These are phyloP conservation scores for Limnanthes douglasii DNA, from an alignment of 345 rosid genomes.

Conservation along the genomic window DNA sequence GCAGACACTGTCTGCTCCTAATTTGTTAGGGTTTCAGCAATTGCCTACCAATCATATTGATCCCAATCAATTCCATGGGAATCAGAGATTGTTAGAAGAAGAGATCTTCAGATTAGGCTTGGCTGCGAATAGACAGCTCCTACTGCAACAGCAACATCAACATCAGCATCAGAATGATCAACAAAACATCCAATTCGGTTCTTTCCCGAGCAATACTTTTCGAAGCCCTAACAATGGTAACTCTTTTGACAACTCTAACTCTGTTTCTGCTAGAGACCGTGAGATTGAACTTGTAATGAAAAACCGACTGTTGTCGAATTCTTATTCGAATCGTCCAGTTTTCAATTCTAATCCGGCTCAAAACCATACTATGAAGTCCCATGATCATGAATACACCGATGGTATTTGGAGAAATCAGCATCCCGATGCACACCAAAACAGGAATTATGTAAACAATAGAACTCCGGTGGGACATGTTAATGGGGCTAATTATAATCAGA, in stretches of 20 bases:
- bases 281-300: conserved; percentile 15
- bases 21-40: conserved; percentile 38
- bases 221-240: conserved; percentile 20
- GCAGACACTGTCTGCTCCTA: conserved; percentile 21
- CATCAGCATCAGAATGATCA: conserved; percentile 18
- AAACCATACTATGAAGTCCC: conserved; percentile 16
- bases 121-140: conserved; percentile 13
- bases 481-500: conserved; percentile 13
- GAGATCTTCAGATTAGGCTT: conserved; percentile 43
- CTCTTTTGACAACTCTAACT: conserved; percentile 14
- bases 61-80: conserved; percentile 16
- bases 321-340: conserved; percentile 13
- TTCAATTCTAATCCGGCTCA: conserved; percentile 11
- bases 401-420: conserved; percentile 27
- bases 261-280: conserved; percentile 11
- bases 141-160: conserved; percentile 19
- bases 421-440: too few relatives aligned
- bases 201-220: conserved; percentile 26
- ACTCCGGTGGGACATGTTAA: conserved; percentile 15
- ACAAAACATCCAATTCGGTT: conserved; percentile 44
- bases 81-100: conserved; percentile 17
- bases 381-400: conserved; percentile 14
- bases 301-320: conserved; percentile 16
- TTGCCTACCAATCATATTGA: conserved; percentile 15
- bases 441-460: too few relatives aligned